Evolutionary conservation across 176 grass and related monocot species (phyloP), one percentile per base, ranked within the genome.

Genomic region (Lolium multiflorum): DNA sequence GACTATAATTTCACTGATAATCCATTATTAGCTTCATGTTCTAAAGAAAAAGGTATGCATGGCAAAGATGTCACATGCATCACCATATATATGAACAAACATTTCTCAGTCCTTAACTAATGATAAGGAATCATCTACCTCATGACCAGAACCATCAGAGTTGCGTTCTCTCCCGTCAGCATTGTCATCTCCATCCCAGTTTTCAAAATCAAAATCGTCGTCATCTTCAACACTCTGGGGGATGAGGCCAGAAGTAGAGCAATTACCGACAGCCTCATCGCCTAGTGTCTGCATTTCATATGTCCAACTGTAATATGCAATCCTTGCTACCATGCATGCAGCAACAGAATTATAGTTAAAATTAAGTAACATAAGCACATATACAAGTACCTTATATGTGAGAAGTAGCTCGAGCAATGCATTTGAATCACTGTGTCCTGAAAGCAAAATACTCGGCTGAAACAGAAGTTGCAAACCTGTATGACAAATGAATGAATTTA

Each of bases 371-470:
- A 24, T 50, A 88, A 72, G 37, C 80, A 83, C 20, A 76, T 95
- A 91, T 25, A 89, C 95, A 21, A 98, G 91, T n/a, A n/a, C n/a
- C n/a, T n/a, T n/a, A n/a, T n/a, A n/a, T n/a, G n/a, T n/a, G n/a
- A n/a, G n/a, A n/a, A 98, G 85, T 74, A 90, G 84, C 48, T 98
- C 86, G 14, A 98, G 17, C 67, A 98, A 86, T 69, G 93, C 83
- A 38, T 95, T 93, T 14, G 89, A 60, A 82, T 95, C 86, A 65
- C 58, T 54, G 51, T 95, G 81, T 31, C 91, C 93, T 98, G 82
- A 79, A 79, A 85, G 52, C 8, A 85, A 92, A 82, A 61, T 15
- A 12, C 76, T 10, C 12, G 69, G 47, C 22, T 48, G 21, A 88
- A 75, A 88, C 25, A 59, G 63, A 31, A 61, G 28, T 78, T 58